A percentile compares a stretch with the other conserved stretches of the same genome.
Evolutionary conservation across 352 stramenopile genomes (phyloP).

Genomic region (Globisporangium okanoganense): DNA sequence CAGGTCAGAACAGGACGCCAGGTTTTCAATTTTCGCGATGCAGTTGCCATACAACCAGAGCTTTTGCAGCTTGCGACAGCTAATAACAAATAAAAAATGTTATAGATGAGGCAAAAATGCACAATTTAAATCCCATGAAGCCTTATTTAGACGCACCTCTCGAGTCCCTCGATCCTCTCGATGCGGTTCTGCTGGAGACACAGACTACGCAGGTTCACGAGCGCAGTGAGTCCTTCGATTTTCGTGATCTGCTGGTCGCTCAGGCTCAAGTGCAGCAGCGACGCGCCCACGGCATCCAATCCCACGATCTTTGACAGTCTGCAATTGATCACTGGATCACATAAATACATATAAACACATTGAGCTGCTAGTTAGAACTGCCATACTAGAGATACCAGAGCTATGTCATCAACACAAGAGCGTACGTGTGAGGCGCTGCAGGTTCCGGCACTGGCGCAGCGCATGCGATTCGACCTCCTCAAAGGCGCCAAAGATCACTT

Average conservation of each 20-base stretch:
- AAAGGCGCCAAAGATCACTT: slow-evolving; percentile 80
- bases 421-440: slow-evolving; percentile 53
- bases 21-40: slow-evolving; percentile 53
- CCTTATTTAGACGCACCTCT: slow-evolving; percentile 23
- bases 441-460: slow-evolving; percentile 42
- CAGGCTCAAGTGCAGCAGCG: slow-evolving; percentile 78
- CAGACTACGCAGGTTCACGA: slow-evolving; percentile 63
- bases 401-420: background rate
- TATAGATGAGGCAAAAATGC: background rate
- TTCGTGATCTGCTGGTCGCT: slow-evolving; percentile 57
- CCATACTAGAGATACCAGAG: background rate
- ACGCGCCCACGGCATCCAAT: slow-evolving; percentile 47
- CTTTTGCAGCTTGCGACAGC: slow-evolving; percentile 61
- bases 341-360: background rate
- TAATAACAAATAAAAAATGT: background rate
- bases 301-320: slow-evolving; percentile 41
- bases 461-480: slow-evolving; percentile 37
- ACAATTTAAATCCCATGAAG: background rate
- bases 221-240: slow-evolving; percentile 46
- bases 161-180: slow-evolving; percentile 67
- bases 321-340: slow-evolving; percentile 64
- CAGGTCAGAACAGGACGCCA: slow-evolving; percentile 62
- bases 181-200: slow-evolving; percentile 86
- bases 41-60: slow-evolving; percentile 82
- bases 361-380: background rate